Conservation (phyloP, 306 rosid genomes). For the Mucuna pruriens region DNA sequence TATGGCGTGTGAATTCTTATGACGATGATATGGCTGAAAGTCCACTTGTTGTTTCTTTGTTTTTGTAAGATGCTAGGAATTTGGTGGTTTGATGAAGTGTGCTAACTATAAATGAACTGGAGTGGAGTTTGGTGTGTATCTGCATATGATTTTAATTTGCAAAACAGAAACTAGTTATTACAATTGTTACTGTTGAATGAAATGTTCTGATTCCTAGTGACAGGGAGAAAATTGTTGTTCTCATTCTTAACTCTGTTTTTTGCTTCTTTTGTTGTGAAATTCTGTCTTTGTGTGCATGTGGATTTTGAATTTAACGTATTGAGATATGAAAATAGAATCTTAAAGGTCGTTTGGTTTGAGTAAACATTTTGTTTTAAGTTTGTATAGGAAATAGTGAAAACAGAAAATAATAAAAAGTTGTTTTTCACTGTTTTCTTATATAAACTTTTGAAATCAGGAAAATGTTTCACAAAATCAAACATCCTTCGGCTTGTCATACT, state of each 20-base stretch:
- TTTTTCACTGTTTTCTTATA: background rate
- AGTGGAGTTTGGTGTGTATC: background rate
- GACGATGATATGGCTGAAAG: background rate
- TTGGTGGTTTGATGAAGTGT: slow-evolving; percentile 9
- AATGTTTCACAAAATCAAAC: background rate
- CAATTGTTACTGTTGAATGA: background rate
- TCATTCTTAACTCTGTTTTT: background rate
- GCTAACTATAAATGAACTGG: background rate
- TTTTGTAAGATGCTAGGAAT: slow-evolving; percentile 6
- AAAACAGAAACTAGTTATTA: background rate
- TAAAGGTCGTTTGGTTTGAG: background rate
- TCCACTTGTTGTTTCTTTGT: background rate
- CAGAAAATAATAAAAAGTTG: background rate
- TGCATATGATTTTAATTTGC: background rate
- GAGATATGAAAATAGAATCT: background rate
- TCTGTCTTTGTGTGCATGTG: background rate
- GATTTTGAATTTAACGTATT: background rate
- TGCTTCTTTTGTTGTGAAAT: slow-evolving; percentile 1
- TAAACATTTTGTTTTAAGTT: background rate
- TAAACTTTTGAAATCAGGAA: background rate
- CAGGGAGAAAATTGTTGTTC: background rate
- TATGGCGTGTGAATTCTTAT: background rate
- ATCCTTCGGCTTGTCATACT: background rate
- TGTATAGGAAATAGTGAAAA: background rate
- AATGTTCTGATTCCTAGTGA: background rate